These are phyloP conservation scores for Plantago lanceolata DNA, from an alignment of 305 asterid species.

Conservation along the genomic window DNA sequence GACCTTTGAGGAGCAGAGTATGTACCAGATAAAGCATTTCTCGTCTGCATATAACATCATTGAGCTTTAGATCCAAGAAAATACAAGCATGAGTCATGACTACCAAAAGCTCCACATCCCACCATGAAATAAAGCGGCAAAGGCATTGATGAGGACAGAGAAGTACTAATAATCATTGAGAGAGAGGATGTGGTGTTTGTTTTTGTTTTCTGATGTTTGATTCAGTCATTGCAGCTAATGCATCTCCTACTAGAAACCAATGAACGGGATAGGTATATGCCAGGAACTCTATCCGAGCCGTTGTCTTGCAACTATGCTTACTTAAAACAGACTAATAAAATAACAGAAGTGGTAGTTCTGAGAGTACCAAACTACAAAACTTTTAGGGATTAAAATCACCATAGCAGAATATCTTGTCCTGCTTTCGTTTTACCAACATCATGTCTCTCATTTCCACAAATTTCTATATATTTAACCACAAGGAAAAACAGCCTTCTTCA, in stretches of 20 bases:
- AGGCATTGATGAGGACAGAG: not conserved
- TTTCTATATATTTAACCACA: no score
- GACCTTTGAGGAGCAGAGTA: conserved; percentile 99
- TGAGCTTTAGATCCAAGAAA: conserved; percentile 26
- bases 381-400: no score
- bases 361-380: not conserved
- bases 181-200: not conserved
- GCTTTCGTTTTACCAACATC: not conserved
- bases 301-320: not conserved
- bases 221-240: not conserved
- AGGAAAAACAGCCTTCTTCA: not conserved
- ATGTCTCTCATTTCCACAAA: no score
- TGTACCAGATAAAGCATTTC: conserved; percentile 95
- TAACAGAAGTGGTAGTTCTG: not conserved
- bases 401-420: not conserved
- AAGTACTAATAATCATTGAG: conserved; percentile 1
- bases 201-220: not conserved
- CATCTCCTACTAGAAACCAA: not conserved
- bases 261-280: not conserved
- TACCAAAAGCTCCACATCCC: conserved; percentile 9
- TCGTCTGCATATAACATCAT: conserved; percentile 55
- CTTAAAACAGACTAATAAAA: not conserved
- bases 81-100: conserved; percentile 15
- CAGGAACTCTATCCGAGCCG: not conserved
- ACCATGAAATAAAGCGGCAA: conserved; percentile 6